Evolutionary conservation across 2,329 filamentous ascomycete genomes (phyloP).

Genomic region (Aspergillus sp.): DNA sequence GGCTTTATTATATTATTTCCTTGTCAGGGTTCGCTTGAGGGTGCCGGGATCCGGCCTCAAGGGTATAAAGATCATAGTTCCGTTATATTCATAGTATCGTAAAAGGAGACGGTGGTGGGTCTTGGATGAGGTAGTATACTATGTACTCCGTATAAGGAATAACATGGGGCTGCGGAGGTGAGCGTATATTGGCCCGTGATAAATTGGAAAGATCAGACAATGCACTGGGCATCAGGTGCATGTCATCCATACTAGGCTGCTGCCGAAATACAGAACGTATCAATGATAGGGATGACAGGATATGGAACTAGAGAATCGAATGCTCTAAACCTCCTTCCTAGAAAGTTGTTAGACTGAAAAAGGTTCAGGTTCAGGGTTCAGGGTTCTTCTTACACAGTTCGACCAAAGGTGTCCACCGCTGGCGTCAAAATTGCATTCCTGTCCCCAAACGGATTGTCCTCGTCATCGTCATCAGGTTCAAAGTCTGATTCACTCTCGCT

Average conservation of each 20-base stretch:
- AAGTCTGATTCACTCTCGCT: conserved; percentile 55
- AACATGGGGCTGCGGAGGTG: neutral
- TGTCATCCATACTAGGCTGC: conserved; percentile 1
- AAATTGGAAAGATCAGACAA: neutral
- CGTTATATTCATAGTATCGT: neutral
- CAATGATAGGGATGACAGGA: neutral
- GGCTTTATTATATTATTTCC: neutral
- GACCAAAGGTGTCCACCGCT: conserved; percentile 28
- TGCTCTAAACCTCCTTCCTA: conserved; percentile 30
- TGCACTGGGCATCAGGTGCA: neutral
- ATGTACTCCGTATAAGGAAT: neutral
- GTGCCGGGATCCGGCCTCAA: neutral
- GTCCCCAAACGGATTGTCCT: conserved; percentile 86
- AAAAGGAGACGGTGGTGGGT: neutral
- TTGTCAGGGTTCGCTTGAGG: neutral
- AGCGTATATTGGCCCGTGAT: neutral
- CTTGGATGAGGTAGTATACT: neutral
- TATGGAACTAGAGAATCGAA: neutral
- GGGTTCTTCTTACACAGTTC: conserved; percentile 25
- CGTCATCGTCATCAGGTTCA: conserved; percentile 68
- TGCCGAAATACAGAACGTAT: neutral
- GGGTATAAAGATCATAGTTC: neutral
- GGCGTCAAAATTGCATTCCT: conserved; percentile 60
- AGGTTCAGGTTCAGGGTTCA: neutral
- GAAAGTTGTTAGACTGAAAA: conserved; percentile 13